Evolutionary conservation across 2,329 filamentous ascomycete genomes (phyloP).

Genomic region (Calonectria fujianensis): DNA sequence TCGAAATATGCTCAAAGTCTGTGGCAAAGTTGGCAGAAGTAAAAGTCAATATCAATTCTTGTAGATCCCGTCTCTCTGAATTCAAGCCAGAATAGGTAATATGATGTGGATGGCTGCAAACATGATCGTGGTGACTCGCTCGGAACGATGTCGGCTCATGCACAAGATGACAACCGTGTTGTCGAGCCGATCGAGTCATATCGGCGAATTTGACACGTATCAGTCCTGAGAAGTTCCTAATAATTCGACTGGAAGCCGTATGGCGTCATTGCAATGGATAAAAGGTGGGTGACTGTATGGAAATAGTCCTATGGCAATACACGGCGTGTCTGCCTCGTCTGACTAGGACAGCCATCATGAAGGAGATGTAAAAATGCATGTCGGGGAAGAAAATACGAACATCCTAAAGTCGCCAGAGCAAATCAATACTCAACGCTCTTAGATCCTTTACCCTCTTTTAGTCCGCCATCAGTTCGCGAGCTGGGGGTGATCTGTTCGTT

Average conservation of each 20-base stretch:
- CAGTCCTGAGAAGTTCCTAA: neutral
- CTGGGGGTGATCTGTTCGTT: neutral
- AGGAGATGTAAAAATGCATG: neutral
- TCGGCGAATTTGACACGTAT: neutral
- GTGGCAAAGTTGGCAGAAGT: neutral
- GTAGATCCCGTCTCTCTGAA: neutral
- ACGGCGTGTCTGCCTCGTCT: neutral
- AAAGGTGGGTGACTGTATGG: neutral
- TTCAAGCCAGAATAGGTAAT: neutral
- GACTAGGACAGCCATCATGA: neutral
- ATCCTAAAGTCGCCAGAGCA: no score
- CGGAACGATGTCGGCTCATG: neutral
- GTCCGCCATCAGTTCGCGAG: no score
- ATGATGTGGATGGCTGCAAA: neutral
- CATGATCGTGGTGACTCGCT: neutral
- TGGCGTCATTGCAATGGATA: no score
- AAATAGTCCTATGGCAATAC: neutral
- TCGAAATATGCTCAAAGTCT: neutral
- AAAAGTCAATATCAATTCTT: neutral
- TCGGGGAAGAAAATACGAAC: no score
- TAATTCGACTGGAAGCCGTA: no score
- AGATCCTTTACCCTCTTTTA: neutral
- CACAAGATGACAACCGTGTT: neutral
- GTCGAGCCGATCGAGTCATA: neutral
- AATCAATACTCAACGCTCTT: no score